phyloP scores from a whole-genome alignment of 1,284 basidiomycete genomes.

The Ustilago tritici region DNA sequence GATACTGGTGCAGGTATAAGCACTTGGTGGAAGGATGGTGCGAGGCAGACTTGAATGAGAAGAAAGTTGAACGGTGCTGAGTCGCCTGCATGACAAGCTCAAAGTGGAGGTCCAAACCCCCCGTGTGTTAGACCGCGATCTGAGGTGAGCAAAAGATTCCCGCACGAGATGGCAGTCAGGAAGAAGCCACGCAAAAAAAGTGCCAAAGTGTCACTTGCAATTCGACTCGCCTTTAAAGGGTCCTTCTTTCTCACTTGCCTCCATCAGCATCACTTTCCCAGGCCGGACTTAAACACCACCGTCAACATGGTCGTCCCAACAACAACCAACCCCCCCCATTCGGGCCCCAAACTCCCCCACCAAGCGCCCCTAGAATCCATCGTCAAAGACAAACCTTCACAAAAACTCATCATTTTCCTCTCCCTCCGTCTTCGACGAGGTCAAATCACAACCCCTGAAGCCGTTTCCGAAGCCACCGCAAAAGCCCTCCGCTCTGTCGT shows the following conservation, averaged over 20 bases:
- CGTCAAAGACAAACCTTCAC: conserved; percentile 52
- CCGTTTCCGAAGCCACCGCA: conserved; percentile 87
- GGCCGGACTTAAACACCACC: neutral
- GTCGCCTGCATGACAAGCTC: neutral
- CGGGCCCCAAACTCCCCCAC: conserved; percentile 25
- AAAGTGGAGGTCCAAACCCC: conserved; percentile 20
- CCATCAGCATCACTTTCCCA: neutral
- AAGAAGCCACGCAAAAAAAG: conserved; percentile 15
- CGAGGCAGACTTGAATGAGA: neutral
- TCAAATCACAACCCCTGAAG: conserved; percentile 51
- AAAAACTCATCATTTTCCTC: conserved; percentile 52
- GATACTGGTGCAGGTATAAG: neutral
- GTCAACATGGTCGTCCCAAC: conserved; percentile 5
- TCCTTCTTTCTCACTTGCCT: neutral
- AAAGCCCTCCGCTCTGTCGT: conserved; percentile 89
- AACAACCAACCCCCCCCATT: neutral
- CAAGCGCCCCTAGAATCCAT: conserved; percentile 41
- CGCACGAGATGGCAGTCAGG: conserved; percentile 17
- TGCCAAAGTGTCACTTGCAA: conserved; percentile 5
- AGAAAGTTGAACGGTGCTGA: neutral
- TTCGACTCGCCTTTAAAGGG: neutral
- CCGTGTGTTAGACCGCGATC: neutral
- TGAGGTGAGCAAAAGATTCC: neutral
- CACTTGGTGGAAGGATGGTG: neutral
- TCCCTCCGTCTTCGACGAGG: conserved; percentile 50